phyloP scores from a whole-genome alignment of 805 yeast species.

The Candida incommunis region DNA sequence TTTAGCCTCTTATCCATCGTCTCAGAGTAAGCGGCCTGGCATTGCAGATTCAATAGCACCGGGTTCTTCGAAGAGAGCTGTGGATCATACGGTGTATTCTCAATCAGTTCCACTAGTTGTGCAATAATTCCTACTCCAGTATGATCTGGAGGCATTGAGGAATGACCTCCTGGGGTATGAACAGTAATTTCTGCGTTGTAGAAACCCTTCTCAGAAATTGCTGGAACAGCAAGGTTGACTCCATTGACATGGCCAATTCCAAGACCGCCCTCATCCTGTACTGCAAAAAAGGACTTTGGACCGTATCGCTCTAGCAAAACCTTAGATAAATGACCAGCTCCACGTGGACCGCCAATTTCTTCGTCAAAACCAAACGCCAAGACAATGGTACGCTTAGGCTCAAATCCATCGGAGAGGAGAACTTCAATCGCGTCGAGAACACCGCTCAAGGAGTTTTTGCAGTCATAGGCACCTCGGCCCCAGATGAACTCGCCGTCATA shows the following conservation, averaged over 20 bases:
- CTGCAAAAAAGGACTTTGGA: constrained; percentile 35
- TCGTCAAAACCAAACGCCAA: constrained; percentile 65
- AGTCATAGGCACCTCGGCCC: constrained; percentile 67
- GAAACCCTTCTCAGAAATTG: constrained; percentile 52
- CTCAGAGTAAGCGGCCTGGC: constrained; percentile 34
- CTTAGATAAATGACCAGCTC: constrained; percentile 42
- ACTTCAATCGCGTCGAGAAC: constrained; percentile 50
- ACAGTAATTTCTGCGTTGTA: constrained; percentile 35
- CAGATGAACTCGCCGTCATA: constrained; percentile 48
- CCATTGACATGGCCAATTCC: constrained; percentile 30
- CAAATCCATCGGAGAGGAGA: constrained; percentile 33
- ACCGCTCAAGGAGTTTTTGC: constrained; percentile 47
- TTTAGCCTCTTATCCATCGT: background rate
- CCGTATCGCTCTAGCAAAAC: constrained; percentile 45
- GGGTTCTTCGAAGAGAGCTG: constrained; percentile 45
- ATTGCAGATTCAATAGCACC: constrained; percentile 38
- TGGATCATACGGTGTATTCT: constrained; percentile 38
- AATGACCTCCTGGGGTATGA: constrained; percentile 67
- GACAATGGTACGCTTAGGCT: constrained; percentile 43
- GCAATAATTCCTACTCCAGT: constrained; percentile 66
- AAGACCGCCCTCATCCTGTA: constrained; percentile 59
- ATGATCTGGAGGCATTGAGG: constrained; percentile 68
- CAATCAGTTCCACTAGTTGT: constrained; percentile 42
- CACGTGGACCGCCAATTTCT: constrained; percentile 49
- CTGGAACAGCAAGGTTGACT: constrained; percentile 37